These are phyloP conservation scores for Fagus crenata DNA, from an alignment of 306 rosid species.

Conservation along the genomic window DNA sequence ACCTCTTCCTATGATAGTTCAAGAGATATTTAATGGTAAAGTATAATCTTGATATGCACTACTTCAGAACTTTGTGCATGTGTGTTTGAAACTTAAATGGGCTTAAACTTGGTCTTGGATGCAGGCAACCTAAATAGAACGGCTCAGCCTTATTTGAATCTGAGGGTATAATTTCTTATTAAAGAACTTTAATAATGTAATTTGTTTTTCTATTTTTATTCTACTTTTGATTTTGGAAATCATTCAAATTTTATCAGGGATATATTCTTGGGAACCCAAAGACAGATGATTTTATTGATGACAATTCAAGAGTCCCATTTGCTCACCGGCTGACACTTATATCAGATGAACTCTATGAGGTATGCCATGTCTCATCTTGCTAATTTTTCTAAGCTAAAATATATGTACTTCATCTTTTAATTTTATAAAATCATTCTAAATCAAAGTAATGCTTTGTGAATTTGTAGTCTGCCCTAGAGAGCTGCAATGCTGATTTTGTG, in stretches of 20 bases:
- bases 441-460: background rate
- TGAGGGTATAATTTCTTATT: slow-evolving; percentile 8
- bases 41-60: background rate
- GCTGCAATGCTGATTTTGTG: slow-evolving; percentile 32
- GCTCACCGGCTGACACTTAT: slow-evolving; percentile 29
- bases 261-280: slow-evolving; percentile 37
- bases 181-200: background rate
- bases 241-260: slow-evolving; percentile 12
- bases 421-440: background rate
- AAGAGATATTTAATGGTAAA: slow-evolving; percentile 26
- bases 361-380: background rate
- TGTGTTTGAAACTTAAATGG: background rate
- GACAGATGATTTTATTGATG: slow-evolving; percentile 30
- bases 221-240: background rate
- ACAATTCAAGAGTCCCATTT: slow-evolving; percentile 26
- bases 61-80: background rate
- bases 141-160: slow-evolving; percentile 23
- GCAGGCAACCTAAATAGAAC: slow-evolving; percentile 20
- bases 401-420: background rate
- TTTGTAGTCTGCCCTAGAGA: slow-evolving; percentile 21
- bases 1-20: slow-evolving; percentile 31
- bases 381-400: background rate
- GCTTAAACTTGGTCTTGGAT: background rate
- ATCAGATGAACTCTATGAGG: slow-evolving; percentile 34
- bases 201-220: background rate